A percentile compares a stretch with the other conserved stretches of the same genome.
Conservation (phyloP, 139 green algal species). For the Auxenochlorella protothecoides region DNA sequence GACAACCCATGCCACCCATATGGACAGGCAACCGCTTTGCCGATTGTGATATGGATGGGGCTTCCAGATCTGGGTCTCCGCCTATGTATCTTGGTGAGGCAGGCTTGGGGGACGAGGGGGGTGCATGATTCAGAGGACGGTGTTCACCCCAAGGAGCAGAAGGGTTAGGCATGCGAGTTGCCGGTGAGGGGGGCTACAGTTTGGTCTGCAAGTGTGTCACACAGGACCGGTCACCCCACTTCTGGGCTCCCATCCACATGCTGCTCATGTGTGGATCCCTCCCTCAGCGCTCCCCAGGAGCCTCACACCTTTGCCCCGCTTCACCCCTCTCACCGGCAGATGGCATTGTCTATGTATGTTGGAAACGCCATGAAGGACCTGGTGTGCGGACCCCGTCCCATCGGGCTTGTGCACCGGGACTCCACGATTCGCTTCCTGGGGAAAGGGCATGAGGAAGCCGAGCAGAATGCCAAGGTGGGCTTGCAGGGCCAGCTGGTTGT, state of each 20-base stretch:
- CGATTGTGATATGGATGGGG: constrained; percentile 15
- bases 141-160: too few species aligned
- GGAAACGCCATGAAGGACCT: constrained; percentile 48
- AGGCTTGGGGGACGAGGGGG: too few species aligned
- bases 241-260: not conserved
- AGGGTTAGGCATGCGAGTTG: too few species aligned
- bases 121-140: too few species aligned
- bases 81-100: constrained; percentile 11
- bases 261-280: not conserved
- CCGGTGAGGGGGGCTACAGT: too few species aligned
- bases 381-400: constrained; percentile 29
- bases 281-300: not conserved
- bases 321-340: constrained; percentile 4
- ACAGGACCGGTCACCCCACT: too few species aligned
- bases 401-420: constrained; percentile 1
- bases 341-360: constrained; percentile 31
- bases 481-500: too few species aligned
- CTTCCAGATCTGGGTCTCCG: constrained; percentile 18
- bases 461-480: constrained; percentile 27
- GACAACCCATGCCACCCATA: too few species aligned
- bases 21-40: constrained; percentile 19
- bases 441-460: constrained; percentile 10
- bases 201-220: too few species aligned
- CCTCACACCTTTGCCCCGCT: too few species aligned
- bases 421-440: constrained; percentile 5